Evolutionary conservation across 148 eudicot species (phyloP).

Genomic region (Diospyros lotus): DNA sequence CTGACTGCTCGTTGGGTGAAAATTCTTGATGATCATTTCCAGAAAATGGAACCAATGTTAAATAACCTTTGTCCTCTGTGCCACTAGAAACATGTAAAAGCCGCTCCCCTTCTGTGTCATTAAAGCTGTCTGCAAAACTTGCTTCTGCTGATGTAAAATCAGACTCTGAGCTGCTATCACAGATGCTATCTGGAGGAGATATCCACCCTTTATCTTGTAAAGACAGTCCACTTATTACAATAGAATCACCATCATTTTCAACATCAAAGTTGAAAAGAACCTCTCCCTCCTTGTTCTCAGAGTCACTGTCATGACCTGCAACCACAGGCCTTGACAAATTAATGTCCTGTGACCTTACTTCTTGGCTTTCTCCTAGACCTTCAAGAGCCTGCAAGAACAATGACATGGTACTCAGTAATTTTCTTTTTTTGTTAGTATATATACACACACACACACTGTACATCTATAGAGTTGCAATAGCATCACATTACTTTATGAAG

Average conservation of each 20-base stretch:
- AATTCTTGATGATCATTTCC: slow-evolving; percentile 24
- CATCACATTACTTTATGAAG: slow-evolving; percentile 70
- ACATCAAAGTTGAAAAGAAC: slow-evolving; percentile 32
- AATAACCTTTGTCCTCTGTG: slow-evolving; percentile 28
- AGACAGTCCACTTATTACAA: slow-evolving; percentile 28
- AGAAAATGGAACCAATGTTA: slow-evolving; percentile 19
- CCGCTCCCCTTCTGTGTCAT: slow-evolving; percentile 38
- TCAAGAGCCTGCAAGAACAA: slow-evolving; percentile 69
- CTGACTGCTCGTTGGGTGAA: slow-evolving; percentile 22
- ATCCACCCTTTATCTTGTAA: slow-evolving; percentile 74
- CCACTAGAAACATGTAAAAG: slow-evolving; percentile 25
- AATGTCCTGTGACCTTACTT: slow-evolving; percentile 54
- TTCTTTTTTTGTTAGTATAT: neutral
- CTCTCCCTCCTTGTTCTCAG: slow-evolving; percentile 39
- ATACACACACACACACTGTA: neutral
- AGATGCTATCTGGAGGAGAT: slow-evolving; percentile 84
- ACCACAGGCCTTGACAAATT: slow-evolving; percentile 45
- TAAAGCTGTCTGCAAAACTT: slow-evolving; percentile 40
- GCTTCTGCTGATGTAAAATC: slow-evolving; percentile 42
- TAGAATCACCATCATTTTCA: slow-evolving; percentile 34
- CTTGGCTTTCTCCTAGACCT: slow-evolving; percentile 77
- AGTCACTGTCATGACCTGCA: slow-evolving; percentile 35
- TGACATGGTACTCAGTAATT: slow-evolving; percentile 6
- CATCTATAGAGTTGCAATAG: neutral
- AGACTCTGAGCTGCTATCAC: slow-evolving; percentile 53